Evolutionary conservation across 768 basidiomycete species (phyloP), one percentile per base, ranked within the genome.

Genomic region (Inosperma sp.): DNA sequence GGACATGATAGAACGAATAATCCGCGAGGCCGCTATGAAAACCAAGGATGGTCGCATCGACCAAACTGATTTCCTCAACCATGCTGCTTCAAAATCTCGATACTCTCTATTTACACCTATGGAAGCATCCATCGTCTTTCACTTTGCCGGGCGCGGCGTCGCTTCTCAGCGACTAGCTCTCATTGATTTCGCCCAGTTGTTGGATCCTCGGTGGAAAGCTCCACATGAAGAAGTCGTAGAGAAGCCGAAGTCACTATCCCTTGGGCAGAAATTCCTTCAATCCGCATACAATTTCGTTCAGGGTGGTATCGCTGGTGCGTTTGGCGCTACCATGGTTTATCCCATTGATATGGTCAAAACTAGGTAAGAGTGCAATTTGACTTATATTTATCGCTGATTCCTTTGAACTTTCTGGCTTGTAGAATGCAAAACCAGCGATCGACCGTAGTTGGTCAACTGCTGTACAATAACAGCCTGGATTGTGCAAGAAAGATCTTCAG

Each of bases 391-490:
- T 14, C 31, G 45, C 22, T 43, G 7, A 10, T 34, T 22, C 16
- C 17, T 7, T 22, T 36, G 31, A 23, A n/a, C n/a, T n/a, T n/a
- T n/a, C n/a, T 16, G 6, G 7, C 31, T 12, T 31, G 6, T 54
- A 91, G 93, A 31, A 93, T 99, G 79, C 96, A 99, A 74, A 99
- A 99, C 65, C 96, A 99, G 67, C 84, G 96, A 12, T 92, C 86
- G 56, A 93, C 88, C 5, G 90, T 99, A 17, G 96, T 99, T 25
- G 96, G 96, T 30, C 95, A 99, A 70, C 72, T 98, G 62, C 69
- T 98, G 37, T 99, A 99, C 75, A 89, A 93, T 75, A 98, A 96
- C 74, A 94, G 92, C 59, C 62, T 88, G 30, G 96, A 99, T 63
- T 99, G 96, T 65, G 87, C 93, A 25, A 76, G 77, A 61, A 98